These are phyloP conservation scores for Auricularia auricula-judae DNA, from an alignment of 768 basidiomycete genomes.

Conservation along the genomic window DNA sequence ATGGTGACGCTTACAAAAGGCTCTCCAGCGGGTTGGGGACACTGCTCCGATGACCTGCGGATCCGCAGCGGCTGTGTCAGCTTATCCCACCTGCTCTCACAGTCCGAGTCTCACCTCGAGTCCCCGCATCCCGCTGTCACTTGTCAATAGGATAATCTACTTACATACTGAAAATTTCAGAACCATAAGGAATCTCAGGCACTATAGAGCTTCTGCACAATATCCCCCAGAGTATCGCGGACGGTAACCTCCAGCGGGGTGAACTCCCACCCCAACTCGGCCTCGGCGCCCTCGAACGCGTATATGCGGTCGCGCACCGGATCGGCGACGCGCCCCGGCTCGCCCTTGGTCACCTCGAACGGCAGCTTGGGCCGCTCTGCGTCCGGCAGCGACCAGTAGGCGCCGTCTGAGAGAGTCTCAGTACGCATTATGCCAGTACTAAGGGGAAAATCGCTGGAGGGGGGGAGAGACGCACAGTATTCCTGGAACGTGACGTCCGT, in stretches of 20 bases:
- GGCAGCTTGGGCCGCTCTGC: neutral
- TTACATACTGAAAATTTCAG: too few species aligned
- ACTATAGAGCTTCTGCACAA: neutral
- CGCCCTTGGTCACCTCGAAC: neutral
- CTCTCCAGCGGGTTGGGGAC: too few species aligned
- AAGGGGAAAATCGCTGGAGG: neutral
- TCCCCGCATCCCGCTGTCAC: neutral
- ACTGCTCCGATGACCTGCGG: too few species aligned
- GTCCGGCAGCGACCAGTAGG: neutral
- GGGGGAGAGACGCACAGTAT: neutral
- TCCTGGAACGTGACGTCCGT: neutral
- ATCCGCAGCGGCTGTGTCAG: too few species aligned
- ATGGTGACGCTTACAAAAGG: too few species aligned
- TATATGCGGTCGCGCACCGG: neutral
- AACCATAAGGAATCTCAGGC: neutral
- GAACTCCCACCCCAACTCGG: neutral
- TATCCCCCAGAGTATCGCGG: neutral
- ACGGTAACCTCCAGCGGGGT: neutral
- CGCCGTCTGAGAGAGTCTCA: neutral
- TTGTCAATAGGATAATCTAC: neutral
- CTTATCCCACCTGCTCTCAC: too few species aligned
- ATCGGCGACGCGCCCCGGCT: neutral
- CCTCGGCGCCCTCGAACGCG: neutral
- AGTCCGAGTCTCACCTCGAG: too few species aligned
- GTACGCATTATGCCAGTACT: neutral